Conservation (phyloP, 2,329 filamentous ascomycete species). For the Alternaria sp. region DNA sequence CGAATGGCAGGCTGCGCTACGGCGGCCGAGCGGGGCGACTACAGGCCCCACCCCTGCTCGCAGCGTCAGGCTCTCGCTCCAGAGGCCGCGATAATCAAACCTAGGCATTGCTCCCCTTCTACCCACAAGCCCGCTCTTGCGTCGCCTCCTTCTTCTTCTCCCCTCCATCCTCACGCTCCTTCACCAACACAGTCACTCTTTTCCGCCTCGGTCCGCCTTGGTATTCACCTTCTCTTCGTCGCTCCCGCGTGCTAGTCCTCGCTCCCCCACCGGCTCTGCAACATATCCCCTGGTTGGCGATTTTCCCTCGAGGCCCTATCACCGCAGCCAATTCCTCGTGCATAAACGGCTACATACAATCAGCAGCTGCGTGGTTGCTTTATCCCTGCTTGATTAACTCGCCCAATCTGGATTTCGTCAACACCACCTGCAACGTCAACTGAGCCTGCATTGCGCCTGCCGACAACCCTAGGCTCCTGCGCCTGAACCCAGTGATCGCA, state of each 20-base stretch:
- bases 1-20: constrained; percentile 24
- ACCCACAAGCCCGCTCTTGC: constrained; percentile 30
- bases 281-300: constrained; percentile 43
- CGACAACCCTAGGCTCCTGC: constrained; percentile 30
- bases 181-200: constrained; percentile 31
- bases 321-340: constrained; percentile 34
- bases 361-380: constrained; percentile 37
- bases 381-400: constrained; percentile 50
- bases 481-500: constrained; percentile 36
- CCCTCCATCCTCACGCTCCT: constrained; percentile 10
- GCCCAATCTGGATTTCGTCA: constrained; percentile 37
- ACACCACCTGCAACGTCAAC: constrained; percentile 30
- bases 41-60: constrained; percentile 16
- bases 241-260: constrained; percentile 30
- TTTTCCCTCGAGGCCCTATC: constrained; percentile 34
- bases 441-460: constrained; percentile 32
- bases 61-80: constrained; percentile 25
- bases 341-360: constrained; percentile 37
- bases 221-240: constrained; percentile 35
- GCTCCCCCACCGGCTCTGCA: constrained; percentile 40
- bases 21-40: constrained; percentile 20
- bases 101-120: constrained; percentile 30
- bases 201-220: constrained; percentile 28
- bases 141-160: constrained; percentile 14
- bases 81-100: constrained; percentile 36